phyloP scores from a whole-genome alignment of 169 alveolate species.

The Pseudocohnilembus persalinus region DNA sequence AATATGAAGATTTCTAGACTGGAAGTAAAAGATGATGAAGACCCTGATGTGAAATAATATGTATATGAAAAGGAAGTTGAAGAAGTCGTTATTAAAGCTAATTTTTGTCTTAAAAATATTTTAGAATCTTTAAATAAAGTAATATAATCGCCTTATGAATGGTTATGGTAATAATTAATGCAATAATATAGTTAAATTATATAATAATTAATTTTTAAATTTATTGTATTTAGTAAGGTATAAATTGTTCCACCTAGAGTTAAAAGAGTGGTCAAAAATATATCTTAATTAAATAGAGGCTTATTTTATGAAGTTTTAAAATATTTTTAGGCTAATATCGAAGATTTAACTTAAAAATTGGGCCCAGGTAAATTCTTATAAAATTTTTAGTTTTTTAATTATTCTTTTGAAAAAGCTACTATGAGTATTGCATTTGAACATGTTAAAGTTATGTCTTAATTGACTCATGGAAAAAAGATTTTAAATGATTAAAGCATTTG shows the following conservation, averaged over 20 bases:
- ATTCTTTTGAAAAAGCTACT: not conserved
- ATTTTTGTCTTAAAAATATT: constrained; percentile 5
- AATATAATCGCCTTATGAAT: not conserved
- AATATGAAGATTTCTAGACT: constrained; percentile 47
- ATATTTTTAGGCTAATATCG: constrained; percentile 12
- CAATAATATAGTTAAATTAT: too few relatives aligned
- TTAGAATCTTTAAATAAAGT: not conserved
- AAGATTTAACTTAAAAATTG: constrained; percentile 10
- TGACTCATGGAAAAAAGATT: constrained; percentile 40
- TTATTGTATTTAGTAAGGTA: not conserved
- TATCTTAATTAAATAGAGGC: not conserved
- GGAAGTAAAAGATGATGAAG: constrained; percentile 63
- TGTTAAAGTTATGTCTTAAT: not conserved
- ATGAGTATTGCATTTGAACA: not conserved
- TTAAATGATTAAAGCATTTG: constrained; percentile 42
- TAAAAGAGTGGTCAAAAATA: not conserved
- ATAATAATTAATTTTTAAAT: too few relatives aligned
- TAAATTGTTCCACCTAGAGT: not conserved
- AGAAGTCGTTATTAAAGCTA: not conserved
- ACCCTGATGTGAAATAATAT: constrained; percentile 61
- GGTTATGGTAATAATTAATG: not conserved
- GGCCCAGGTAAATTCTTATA: constrained; percentile 13
- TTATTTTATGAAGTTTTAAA: constrained; percentile 16
- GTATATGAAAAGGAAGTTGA: constrained; percentile 46
- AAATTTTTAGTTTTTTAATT: constrained; percentile 4